Evolutionary conservation across 2,329 filamentous ascomycete genomes (phyloP).

Genomic region (Cercospora beticola): DNA sequence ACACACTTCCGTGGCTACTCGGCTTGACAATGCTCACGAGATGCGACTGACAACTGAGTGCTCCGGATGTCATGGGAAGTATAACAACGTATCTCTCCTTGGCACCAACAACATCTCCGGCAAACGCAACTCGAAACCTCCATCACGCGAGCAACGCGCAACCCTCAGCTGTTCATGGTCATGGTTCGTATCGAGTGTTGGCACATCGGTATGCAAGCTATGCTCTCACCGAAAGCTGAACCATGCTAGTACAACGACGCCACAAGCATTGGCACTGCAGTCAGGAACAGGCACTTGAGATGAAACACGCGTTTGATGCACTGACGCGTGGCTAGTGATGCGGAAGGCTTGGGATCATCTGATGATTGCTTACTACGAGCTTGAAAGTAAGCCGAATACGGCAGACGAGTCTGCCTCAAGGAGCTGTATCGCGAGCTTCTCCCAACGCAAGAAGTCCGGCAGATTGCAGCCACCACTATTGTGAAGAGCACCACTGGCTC

Average conservation of each 20-base stretch:
- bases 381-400: not conserved
- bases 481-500: not conserved
- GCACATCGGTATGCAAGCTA: not conserved
- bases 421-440: not conserved
- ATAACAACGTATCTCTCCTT: not conserved
- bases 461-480: not conserved
- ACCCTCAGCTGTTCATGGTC: not conserved
- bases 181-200: not conserved
- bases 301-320: slow-evolving; percentile 8
- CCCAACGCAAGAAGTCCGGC: not conserved
- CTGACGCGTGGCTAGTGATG: slow-evolving; percentile 10
- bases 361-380: not conserved
- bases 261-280: slow-evolving; percentile 5
- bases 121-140: not conserved
- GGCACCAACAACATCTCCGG: not conserved
- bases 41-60: not conserved
- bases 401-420: not conserved
- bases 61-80: slow-evolving; percentile 1
- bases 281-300: slow-evolving; percentile 4
- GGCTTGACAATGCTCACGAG: not conserved
- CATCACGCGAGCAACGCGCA: not conserved
- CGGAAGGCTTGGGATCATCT: not conserved
- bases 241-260: not conserved
- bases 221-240: not conserved
- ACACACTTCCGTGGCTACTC: not conserved